These are phyloP conservation scores for Phaeophleospora eucalypticola DNA, from an alignment of 2,329 filamentous ascomycete genomes.

Conservation along the genomic window DNA sequence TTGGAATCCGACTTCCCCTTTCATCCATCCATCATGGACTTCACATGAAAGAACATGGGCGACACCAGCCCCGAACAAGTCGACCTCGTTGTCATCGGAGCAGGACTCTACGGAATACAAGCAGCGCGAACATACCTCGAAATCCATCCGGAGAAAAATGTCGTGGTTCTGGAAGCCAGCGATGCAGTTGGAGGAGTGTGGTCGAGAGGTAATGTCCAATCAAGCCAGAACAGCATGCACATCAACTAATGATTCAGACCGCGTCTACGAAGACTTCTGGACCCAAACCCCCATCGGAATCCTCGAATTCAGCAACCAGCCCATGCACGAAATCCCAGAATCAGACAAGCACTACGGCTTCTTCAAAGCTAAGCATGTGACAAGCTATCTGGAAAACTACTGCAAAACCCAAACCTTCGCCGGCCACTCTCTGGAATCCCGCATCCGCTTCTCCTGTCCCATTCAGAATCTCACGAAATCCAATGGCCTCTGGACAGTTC, in stretches of 20 bases:
- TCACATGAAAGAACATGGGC: not conserved
- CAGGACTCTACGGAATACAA: slow-evolving; percentile 20
- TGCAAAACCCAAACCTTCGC: slow-evolving; percentile 23
- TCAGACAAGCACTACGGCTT: slow-evolving; percentile 20
- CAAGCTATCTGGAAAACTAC: slow-evolving; percentile 29
- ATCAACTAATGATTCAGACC: slow-evolving; percentile 7
- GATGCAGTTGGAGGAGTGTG: slow-evolving; percentile 14
- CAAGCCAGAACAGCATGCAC: not conserved
- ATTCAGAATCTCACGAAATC: not conserved
- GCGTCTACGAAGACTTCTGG: slow-evolving; percentile 29
- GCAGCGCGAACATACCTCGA: slow-evolving; percentile 22
- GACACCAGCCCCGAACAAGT: too few relatives aligned
- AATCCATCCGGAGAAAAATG: slow-evolving; percentile 17
- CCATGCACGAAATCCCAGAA: slow-evolving; percentile 12
- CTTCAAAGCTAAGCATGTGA: slow-evolving; percentile 24
- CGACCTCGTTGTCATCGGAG: slow-evolving; percentile 11
- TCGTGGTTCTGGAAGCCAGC: slow-evolving; percentile 21
- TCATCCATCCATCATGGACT: not conserved
- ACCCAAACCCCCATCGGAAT: slow-evolving; percentile 24
- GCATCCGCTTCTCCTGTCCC: slow-evolving; percentile 7
- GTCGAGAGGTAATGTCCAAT: not conserved
- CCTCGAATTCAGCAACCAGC: slow-evolving; percentile 26
- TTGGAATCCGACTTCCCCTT: too few relatives aligned
- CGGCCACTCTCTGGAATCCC: slow-evolving; percentile 17
- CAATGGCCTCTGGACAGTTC: not conserved